These are phyloP conservation scores for Clathrospora elynae DNA, from an alignment of 2,329 filamentous ascomycete genomes.

Conservation along the genomic window DNA sequence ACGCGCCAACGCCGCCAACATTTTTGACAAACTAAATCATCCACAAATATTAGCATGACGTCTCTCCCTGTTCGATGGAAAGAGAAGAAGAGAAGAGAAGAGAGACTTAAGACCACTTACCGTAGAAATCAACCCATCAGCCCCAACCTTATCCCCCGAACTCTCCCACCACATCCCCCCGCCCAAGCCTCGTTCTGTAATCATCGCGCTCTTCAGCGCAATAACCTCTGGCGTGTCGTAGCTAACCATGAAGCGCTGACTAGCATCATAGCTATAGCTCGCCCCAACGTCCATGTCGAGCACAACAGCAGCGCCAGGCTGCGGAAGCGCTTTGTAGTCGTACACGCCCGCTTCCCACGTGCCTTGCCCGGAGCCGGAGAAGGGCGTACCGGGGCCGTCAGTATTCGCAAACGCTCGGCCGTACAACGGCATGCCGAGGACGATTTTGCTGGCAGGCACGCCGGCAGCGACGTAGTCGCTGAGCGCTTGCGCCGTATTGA, in stretches of 20 bases:
- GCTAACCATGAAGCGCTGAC: constrained; percentile 33
- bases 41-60: constrained; percentile 9
- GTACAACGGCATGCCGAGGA: constrained; percentile 47
- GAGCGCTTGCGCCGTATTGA: constrained; percentile 41
- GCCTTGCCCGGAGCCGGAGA: constrained; percentile 38
- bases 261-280: constrained; percentile 41
- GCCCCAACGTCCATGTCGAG: constrained; percentile 32
- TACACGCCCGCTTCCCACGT: constrained; percentile 46
- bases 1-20: constrained; percentile 58
- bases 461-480: constrained; percentile 41
- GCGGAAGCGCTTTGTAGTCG: constrained; percentile 46
- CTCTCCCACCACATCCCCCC: constrained; percentile 50
- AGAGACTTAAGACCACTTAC: constrained; percentile 26
- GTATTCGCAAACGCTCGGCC: constrained; percentile 45
- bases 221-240: constrained; percentile 46
- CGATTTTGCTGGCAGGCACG: constrained; percentile 42
- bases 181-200: constrained; percentile 38
- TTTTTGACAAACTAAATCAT: constrained; percentile 53
- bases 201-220: constrained; percentile 32
- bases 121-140: constrained; percentile 39
- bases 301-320: constrained; percentile 27
- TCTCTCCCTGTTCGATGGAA: background rate
- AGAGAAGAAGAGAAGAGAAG: background rate
- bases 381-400: constrained; percentile 41
- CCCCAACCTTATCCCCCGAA: constrained; percentile 39